Base-by-base conservation (phyloP, 2,329 filamentous ascomycete genomes). In the Metarhizium anisopliae region DNA sequence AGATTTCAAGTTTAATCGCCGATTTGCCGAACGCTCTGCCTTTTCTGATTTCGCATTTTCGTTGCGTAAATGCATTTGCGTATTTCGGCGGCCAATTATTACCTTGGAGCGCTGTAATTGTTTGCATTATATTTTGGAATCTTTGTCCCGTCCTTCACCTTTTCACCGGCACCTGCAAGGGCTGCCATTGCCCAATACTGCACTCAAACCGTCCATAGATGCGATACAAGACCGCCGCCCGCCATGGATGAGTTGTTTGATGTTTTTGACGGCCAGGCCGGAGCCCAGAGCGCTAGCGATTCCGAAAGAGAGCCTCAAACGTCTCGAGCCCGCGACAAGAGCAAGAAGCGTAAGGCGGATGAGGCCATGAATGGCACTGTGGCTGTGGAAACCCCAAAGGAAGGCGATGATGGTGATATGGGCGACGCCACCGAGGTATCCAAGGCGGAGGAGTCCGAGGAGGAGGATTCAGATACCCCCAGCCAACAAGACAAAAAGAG, bases 321-420 rank as follows among this genome's bases (percentile, higher is more conserved):
- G 62, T 73, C 68, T 64, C 80, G 82, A 56, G 84, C 70, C 52
- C 63, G 62, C 40, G 82, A 85, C 61, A 83, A 81, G 70, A 88
- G 77, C 74, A 94, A 91, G 75, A 96, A 96, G 80, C 83, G 91
- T 71, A 89, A 90, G 70, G 86, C 87, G 43, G 92, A 91, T 69
- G 90, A 90, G 59, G 82, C 83, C 58, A 83, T 90, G 61, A 93
- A 92, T 66, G 74, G 74, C 63, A 69, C 62, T 4, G 62, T 47
- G 13, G 20, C 55, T 10, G 51, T 38, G 10, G 54, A 53, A 38
- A 52, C 62, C 5, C 13, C 52, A 35, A 57, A 63, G 51, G 60
- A 58, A 20, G 52, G 53, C 14, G 53, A 50, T 59, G 63, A 69
- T 58, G 60, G 70, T 55, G 69, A 72, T 64, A 71, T 67, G 66